phyloP scores from a whole-genome alignment of 257 asterid species.

The Scutellaria galericulata region DNA sequence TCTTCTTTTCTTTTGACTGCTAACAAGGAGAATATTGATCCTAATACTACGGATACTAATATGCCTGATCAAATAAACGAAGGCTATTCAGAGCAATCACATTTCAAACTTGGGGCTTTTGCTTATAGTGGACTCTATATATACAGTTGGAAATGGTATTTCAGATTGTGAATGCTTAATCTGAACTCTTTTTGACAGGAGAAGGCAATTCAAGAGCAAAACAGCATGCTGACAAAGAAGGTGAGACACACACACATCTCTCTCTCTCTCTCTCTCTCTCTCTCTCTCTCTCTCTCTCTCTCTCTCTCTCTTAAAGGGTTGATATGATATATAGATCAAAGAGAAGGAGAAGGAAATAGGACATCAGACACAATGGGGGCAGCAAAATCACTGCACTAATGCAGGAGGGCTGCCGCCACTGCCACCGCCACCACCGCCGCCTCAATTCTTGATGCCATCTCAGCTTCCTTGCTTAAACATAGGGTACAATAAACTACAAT shows the following conservation, averaged over 20 bases:
- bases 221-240: constrained; percentile 78
- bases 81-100: too few relatives aligned
- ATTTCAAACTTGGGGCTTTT: too few relatives aligned
- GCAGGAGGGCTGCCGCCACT: constrained; percentile 39
- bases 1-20: too few relatives aligned
- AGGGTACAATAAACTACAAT: constrained; percentile 40
- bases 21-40: too few relatives aligned
- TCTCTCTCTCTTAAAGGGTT: not conserved
- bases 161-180: not conserved
- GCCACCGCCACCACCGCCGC: constrained; percentile 40
- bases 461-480: constrained; percentile 61
- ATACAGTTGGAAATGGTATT: not conserved
- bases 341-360: constrained; percentile 69
- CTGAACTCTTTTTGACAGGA: constrained; percentile 50
- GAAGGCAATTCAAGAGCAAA: constrained; percentile 79
- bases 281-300: not conserved
- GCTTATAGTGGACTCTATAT: too few relatives aligned
- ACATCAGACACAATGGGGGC: constrained; percentile 60
- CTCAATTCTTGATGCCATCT: constrained; percentile 45
- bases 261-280: constrained; percentile 15
- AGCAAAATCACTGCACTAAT: constrained; percentile 48
- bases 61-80: too few relatives aligned
- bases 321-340: constrained; percentile 52
- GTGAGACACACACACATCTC: constrained; percentile 31
- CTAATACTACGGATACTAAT: too few relatives aligned